phyloP scores from a whole-genome alignment of 2,329 filamentous ascomycete species.

The Drechslerella dactyloides region DNA sequence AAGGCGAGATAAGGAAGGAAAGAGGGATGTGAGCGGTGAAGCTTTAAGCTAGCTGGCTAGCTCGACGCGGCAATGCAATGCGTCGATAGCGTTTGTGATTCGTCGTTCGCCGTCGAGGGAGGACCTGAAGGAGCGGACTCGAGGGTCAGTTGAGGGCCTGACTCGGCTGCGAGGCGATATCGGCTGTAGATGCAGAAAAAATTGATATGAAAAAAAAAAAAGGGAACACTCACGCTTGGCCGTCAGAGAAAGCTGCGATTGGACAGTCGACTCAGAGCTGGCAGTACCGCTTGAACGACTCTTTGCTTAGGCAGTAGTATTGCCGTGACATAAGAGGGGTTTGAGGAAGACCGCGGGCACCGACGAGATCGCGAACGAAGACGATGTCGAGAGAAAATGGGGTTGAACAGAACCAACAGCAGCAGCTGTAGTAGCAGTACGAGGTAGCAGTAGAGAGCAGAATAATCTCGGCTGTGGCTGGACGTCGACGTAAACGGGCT shows the following conservation, averaged over 20 bases:
- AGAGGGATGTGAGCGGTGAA: background rate
- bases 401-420: background rate
- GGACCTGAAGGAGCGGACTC: background rate
- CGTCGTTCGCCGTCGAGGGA: background rate
- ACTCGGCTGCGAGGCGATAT: slow-evolving; percentile 36
- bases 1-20: background rate
- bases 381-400: background rate
- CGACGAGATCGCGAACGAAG: background rate
- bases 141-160: background rate
- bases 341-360: background rate
- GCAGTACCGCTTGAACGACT: slow-evolving; percentile 49
- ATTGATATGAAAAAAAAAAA: too few relatives aligned
- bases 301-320: slow-evolving; percentile 27
- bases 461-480: background rate
- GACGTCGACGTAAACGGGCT: background rate
- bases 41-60: background rate
- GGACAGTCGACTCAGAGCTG: slow-evolving; percentile 37
- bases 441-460: background rate
- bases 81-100: background rate
- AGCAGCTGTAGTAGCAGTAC: too few relatives aligned
- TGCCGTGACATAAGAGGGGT: slow-evolving; percentile 41
- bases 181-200: slow-evolving; percentile 16
- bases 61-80: background rate
- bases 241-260: background rate
- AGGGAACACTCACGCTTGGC: background rate